These are phyloP conservation scores for Lagenidium giganteum DNA, from an alignment of 352 stramenopile genomes.

Conservation along the genomic window DNA sequence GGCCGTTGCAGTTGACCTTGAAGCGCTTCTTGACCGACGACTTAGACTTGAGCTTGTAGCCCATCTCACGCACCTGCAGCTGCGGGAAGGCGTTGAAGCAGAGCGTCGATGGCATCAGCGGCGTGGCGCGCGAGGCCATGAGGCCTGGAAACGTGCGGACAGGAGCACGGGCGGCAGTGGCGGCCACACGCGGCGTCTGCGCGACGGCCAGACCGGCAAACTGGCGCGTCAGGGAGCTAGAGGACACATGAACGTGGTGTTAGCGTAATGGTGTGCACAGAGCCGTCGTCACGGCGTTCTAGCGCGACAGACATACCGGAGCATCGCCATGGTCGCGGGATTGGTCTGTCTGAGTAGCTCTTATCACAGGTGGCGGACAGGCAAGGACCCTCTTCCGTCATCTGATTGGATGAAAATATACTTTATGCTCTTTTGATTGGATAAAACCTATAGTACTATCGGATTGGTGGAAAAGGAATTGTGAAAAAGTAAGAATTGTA, in stretches of 20 bases:
- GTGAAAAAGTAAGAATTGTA: no score
- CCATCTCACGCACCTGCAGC: constrained; percentile 56
- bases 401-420: constrained; percentile 24
- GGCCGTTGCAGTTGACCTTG: constrained; percentile 72
- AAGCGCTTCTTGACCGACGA: constrained; percentile 83
- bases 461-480: constrained; percentile 19
- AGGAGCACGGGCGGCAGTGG: constrained; percentile 9
- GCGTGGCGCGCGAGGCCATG: constrained; percentile 9
- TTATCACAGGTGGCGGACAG: constrained; percentile 26
- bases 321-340: constrained; percentile 9
- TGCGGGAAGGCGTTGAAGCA: constrained; percentile 28
- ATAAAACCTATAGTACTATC: constrained; percentile 1
- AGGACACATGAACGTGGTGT: not conserved
- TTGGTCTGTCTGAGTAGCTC: no score
- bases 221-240: constrained; percentile 52
- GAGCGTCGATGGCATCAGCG: constrained; percentile 19
- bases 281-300: no score
- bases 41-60: constrained; percentile 84
- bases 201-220: constrained; percentile 43
- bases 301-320: constrained; percentile 4
- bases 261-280: not conserved
- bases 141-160: constrained; percentile 8
- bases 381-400: constrained; percentile 30
- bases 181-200: constrained; percentile 21
- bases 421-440: constrained; percentile 3